Evolutionary conservation across 2,329 filamentous ascomycete species (phyloP), one percentile per base, ranked within the genome.

Genomic region (Ophiostoma piceae): DNA sequence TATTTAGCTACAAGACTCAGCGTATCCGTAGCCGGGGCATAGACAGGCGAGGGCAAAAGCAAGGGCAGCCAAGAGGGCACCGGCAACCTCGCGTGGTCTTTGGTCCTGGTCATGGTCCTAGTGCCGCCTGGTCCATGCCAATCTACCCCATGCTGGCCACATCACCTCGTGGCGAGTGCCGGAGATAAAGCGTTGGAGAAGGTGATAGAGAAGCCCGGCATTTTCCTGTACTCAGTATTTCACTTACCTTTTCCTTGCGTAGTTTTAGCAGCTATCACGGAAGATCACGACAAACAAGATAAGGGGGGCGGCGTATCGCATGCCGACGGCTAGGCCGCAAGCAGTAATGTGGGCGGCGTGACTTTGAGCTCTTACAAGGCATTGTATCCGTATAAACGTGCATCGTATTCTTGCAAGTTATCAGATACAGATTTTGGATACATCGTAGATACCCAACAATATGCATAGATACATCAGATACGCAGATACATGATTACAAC

Each of bases 181-280:
- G 39, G 39, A 66, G 65, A 47, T 47, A 66, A 66, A 66, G 35
- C 19, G 62, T 39, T n/a, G 11, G 29, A 39, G 32, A 37, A 65
- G 19, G 9, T 12, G 62, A 37, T 37, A 37, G 11, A 47, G 39
- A 29, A n/a, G 65, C 22, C 65, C 37, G 65, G 37, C 39, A 66
- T 66, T 66, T 66, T 47, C 65, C n/a, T 16, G n/a, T 37, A 19
- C 51, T 41, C 11, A 41, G 12, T 14, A 12, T 62, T 29, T 64
- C 5, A 14, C 12, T n/a, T 47, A 16, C 26, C 6, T 9, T 35
- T 32, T 64, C 3, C 65, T 66, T 29, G 65, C 65, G 65, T 41
- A 66, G 32, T 37, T 66, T 66, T 66, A 39, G 64, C 37, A 66
- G 64, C 22, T 66, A 66, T 66, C 65, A 66, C 65, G 65, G 65